phyloP scores from a whole-genome alignment of 192 early-diverging fungal genomes.

The Gigaspora rosea region DNA sequence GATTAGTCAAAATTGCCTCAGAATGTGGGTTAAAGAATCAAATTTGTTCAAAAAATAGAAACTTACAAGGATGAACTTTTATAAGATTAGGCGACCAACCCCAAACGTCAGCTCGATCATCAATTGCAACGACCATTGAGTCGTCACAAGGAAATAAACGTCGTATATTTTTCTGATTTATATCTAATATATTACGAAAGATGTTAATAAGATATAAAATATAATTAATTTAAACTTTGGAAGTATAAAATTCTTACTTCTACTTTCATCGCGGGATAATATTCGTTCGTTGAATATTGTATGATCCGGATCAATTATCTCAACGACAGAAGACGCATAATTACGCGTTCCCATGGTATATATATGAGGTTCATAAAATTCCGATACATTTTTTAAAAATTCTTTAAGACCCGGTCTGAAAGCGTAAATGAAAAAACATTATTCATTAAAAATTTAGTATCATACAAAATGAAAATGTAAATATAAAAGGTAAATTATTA shows the following conservation, averaged over 20 bases:
- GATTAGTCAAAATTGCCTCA: neutral
- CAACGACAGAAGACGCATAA: constrained; percentile 89
- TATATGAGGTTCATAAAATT: constrained; percentile 93
- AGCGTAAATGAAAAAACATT: neutral
- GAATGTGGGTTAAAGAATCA: neutral
- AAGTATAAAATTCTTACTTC: constrained; percentile 56
- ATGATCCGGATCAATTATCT: constrained; percentile 81
- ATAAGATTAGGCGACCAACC: constrained; percentile 86
- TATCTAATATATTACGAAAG: constrained; percentile 47
- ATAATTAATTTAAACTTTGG: neutral
- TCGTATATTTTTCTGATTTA: constrained; percentile 75
- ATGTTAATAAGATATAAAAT: neutral
- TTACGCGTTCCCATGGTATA: constrained; percentile 97
- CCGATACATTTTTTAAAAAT: constrained; percentile 70
- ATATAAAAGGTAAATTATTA: neutral
- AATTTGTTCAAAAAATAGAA: neutral
- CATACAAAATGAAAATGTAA: too few relatives aligned
- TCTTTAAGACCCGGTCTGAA: constrained; percentile 74
- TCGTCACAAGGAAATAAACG: constrained; percentile 93
- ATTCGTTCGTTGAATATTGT: constrained; percentile 85
- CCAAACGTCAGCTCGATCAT: constrained; percentile 98
- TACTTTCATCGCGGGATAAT: constrained; percentile 90
- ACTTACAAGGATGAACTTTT: constrained; percentile 84
- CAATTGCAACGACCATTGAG: constrained; percentile 94
- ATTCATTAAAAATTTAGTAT: neutral